These are phyloP conservation scores for Phytophthora constricta DNA, from an alignment of 352 stramenopile genomes.

Conservation along the genomic window DNA sequence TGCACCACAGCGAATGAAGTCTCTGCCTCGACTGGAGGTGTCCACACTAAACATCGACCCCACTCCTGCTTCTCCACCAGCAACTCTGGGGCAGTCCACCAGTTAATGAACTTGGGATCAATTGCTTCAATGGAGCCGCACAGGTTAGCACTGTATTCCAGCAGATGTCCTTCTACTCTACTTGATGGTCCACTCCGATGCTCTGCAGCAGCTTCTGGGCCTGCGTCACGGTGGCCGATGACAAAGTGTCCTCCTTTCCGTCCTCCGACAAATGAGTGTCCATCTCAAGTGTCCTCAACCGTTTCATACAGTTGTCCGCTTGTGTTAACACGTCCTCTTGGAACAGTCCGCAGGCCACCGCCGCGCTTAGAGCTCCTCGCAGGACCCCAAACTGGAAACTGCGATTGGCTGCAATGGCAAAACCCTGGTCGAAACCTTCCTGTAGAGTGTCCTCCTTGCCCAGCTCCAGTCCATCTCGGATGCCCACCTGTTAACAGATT, in stretches of 20 bases:
- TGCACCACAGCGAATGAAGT: conserved; percentile 57
- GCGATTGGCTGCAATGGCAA: conserved; percentile 36
- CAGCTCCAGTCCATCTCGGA: conserved; percentile 72
- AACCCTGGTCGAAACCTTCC: conserved; percentile 72
- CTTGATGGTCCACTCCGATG: conserved; percentile 18
- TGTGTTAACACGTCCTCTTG: conserved; percentile 5
- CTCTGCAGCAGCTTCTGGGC: conserved; percentile 25
- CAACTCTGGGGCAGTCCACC: conserved; percentile 3
- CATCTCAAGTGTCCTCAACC: conserved; percentile 33
- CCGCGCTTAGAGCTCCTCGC: conserved; percentile 54
- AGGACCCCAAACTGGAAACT: conserved; percentile 56
- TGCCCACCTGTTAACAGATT: conserved; percentile 51
- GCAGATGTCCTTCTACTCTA: conserved; percentile 5
- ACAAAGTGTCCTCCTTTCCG: conserved; percentile 3
- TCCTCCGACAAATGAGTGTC: conserved; percentile 20
- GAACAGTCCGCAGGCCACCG: conserved; percentile 33
- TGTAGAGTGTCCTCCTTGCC: conserved; percentile 79
- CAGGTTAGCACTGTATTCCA: too few species aligned
- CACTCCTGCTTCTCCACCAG: background rate
- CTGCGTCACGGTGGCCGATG: conserved; percentile 2
- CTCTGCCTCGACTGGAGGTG: conserved; percentile 49
- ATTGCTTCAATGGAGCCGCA: too few species aligned
- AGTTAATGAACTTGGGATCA: too few species aligned
- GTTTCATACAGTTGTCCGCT: conserved; percentile 15
- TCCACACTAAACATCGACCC: background rate